A percentile compares a stretch with the other conserved stretches of the same genome.
These are phyloP conservation scores for Xerocomus cyaneibrunnescens DNA, from an alignment of 1,284 basidiomycete genomes.

Conservation along the genomic window DNA sequence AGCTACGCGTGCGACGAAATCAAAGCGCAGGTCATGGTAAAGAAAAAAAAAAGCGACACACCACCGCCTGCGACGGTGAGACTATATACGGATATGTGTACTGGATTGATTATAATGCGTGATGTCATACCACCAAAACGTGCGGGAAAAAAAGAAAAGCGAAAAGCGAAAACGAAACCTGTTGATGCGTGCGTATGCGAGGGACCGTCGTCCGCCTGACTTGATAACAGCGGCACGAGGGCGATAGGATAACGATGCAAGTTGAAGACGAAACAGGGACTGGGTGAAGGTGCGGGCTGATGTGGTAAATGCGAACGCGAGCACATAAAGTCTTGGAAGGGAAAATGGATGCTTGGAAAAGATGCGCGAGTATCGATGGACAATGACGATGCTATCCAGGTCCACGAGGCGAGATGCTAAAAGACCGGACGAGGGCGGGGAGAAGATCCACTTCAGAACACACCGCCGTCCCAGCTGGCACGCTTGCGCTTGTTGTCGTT, in stretches of 20 bases:
- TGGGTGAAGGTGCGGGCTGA: background rate
- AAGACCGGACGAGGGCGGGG: background rate
- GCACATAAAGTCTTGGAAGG: no score
- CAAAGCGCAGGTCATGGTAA: conserved; percentile 11
- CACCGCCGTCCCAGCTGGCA: conserved; percentile 70
- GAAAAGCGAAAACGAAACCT: conserved; percentile 4
- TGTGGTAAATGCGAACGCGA: conserved; percentile 12
- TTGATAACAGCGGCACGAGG: conserved; percentile 6
- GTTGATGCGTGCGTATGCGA: conserved; percentile 20
- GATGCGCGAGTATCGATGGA: conserved; percentile 12
- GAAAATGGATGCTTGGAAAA: background rate
- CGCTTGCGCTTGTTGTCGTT: conserved; percentile 69
- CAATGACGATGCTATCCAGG: conserved; percentile 10
- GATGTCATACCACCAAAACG: conserved; percentile 20
- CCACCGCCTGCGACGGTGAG: conserved; percentile 23
- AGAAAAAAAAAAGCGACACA: background rate
- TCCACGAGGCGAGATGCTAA: conserved; percentile 2
- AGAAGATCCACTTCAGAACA: conserved; percentile 19
- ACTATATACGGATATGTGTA: conserved; percentile 29
- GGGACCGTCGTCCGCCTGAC: conserved; percentile 7
- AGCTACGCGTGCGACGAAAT: conserved; percentile 20
- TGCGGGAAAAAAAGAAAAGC: background rate
- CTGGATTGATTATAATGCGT: conserved; percentile 31
- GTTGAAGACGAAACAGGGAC: conserved; percentile 5
- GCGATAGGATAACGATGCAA: conserved; percentile 29